Base-by-base conservation (phyloP, 495 filamentous ascomycete genomes). In the Penicillium crystallinum region DNA sequence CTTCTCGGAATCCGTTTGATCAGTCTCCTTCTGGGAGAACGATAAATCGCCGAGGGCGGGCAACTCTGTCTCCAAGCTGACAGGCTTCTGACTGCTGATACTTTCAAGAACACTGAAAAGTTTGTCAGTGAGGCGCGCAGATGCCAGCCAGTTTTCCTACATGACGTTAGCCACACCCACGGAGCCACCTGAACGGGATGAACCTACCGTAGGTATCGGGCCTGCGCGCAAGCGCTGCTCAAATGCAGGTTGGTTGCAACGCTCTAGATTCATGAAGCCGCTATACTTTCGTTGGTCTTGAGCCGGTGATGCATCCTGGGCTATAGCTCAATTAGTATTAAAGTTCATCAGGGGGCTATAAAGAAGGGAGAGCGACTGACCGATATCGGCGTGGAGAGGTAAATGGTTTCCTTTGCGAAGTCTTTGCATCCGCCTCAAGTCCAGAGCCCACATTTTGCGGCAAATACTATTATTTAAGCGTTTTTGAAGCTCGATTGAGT, bases 191-290 rank as follows among this genome's bases (percentile, higher is more conserved):
- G 5, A 31, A 8, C 5, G 25, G 17, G 25, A 11, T n/a, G 31
- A 48, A 56, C 68, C 46, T 61, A 77, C 75, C 46, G 56, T 57
- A 47, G 75, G 75, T 33, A 71, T 46, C 7, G 73, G 70, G 19
- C 75, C 75, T 44, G 64, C 37, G 33, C 72, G 68, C 48, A 77
- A 49, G 18, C 60, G 62, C 50, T 76, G 58, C 52, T 78, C 75
- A 29, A 80, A 70, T 12, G 61, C 58, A 14, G 67, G 58, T 57
- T 71, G 63, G 18, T 55, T 62, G 21, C 56, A 55, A 6, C 64
- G 61, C 57, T 80, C 75, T 48, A 72, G 75, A 31, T 70, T 72
- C 65, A 77, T 74, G 35, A 77, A 79, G 29, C 72, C 67, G 30
- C 63, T 58, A 31, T 67, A 74, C 6, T 47, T 54, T 40, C 74